phyloP scores from a whole-genome alignment of 1,284 basidiomycete species.

The Cutaneotrichosporon sp. region DNA sequence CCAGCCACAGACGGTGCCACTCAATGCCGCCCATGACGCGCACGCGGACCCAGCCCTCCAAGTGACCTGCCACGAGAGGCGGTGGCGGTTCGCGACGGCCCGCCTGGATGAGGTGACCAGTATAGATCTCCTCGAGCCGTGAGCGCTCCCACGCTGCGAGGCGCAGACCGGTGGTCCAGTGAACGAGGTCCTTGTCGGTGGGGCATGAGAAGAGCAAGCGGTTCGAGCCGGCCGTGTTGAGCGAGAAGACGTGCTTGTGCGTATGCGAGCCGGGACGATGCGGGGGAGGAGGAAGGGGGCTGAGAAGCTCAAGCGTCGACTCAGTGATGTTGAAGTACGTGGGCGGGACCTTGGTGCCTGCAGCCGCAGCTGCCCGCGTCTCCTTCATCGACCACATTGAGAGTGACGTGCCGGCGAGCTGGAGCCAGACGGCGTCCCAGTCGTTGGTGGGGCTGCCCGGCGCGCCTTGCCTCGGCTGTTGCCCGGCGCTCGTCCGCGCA shows the following conservation, averaged over 20 bases:
- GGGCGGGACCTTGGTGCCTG: conserved; percentile 50
- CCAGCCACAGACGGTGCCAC: conserved; percentile 92
- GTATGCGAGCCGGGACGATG: conserved; percentile 55
- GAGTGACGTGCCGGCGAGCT: conserved; percentile 86
- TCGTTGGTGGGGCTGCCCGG: conserved; percentile 77
- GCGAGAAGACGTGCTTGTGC: conserved; percentile 73
- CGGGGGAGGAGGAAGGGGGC: conserved; percentile 56
- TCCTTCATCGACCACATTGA: conserved; percentile 58
- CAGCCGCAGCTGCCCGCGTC: conserved; percentile 49
- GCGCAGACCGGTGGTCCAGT: conserved; percentile 90
- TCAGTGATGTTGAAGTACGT: conserved; percentile 52
- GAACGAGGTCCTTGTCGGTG: conserved; percentile 65
- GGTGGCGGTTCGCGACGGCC: conserved; percentile 64
- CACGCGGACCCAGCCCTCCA: conserved; percentile 91
- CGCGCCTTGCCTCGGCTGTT: conserved; percentile 63
- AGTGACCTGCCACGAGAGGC: conserved; percentile 65
- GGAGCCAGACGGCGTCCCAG: conserved; percentile 92
- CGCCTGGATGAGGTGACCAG: conserved; percentile 83
- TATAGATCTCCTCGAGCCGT: conserved; percentile 94
- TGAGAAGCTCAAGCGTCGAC: conserved; percentile 57
- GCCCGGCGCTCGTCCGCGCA: conserved; percentile 51
- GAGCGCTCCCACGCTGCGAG: conserved; percentile 94
- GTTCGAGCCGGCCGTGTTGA: conserved; percentile 94
- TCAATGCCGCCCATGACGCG: conserved; percentile 92
- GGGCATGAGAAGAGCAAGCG: conserved; percentile 85